phyloP scores from a whole-genome alignment of 2,329 filamentous ascomycete species.

The Stemphylium beticola region DNA sequence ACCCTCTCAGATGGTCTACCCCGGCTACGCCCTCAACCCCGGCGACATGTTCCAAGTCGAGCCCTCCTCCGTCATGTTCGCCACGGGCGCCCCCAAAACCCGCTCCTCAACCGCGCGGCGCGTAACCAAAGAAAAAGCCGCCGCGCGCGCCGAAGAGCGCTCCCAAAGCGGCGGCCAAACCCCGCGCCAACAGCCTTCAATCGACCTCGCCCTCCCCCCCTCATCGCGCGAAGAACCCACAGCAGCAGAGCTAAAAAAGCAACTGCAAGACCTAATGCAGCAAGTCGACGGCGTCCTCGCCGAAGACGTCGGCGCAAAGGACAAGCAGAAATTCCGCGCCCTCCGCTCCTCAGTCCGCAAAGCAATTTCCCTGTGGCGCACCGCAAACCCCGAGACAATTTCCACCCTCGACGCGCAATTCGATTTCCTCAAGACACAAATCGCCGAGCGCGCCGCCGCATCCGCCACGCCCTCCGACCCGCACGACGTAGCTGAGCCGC shows the following conservation, averaged over 20 bases:
- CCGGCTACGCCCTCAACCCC: slow-evolving; percentile 92
- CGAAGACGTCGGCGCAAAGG: slow-evolving; percentile 67
- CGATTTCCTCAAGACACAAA: slow-evolving; percentile 51
- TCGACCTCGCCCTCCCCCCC: slow-evolving; percentile 5
- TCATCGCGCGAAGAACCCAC: slow-evolving; percentile 35
- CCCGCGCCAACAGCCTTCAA: slow-evolving; percentile 15
- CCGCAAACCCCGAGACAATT: slow-evolving; percentile 52
- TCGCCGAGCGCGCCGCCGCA: slow-evolving; percentile 21
- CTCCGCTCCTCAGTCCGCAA: slow-evolving; percentile 71
- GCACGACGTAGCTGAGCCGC: slow-evolving; percentile 19
- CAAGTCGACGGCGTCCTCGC: slow-evolving; percentile 68
- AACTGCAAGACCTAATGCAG: slow-evolving; percentile 43
- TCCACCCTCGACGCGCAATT: slow-evolving; percentile 54
- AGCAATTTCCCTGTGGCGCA: slow-evolving; percentile 63
- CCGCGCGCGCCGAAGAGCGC: slow-evolving; percentile 37
- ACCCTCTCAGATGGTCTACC: slow-evolving; percentile 76
- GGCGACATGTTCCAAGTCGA: slow-evolving; percentile 99
- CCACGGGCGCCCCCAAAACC: slow-evolving; percentile 76
- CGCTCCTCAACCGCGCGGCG: slow-evolving; percentile 39
- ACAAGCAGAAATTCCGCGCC: slow-evolving; percentile 77
- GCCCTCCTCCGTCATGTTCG: slow-evolving; percentile 83
- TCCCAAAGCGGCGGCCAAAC: slow-evolving; percentile 26
- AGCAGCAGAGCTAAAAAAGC: slow-evolving; percentile 40
- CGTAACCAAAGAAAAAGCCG: slow-evolving; percentile 37
- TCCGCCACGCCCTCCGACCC: slow-evolving; percentile 1